Evolutionary conservation across 2,329 filamentous ascomycete species (phyloP), one percentile per base, ranked within the genome.

Genomic region (Fusarium neocosmosporiellum): DNA sequence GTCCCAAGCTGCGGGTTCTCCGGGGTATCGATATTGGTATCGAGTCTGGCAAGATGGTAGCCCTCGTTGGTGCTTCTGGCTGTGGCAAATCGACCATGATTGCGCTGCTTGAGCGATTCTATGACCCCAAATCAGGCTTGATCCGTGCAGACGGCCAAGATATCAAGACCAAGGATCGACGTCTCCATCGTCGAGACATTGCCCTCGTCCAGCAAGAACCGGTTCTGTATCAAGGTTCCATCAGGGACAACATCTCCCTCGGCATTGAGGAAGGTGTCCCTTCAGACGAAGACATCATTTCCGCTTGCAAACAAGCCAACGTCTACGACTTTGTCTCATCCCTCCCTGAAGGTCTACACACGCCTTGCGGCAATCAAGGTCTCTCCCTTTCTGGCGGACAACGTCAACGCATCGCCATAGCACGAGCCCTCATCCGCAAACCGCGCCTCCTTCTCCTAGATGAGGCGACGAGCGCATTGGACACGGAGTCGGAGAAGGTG

Each of bases 341-440:
- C 1, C 83, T 91, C 0, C 88, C 89, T 3, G 82, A 92, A 65
- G 90, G 89, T 0, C 90, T 93, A 63, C 82, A 86, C 2, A 92
- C 92, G 0, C 82, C 86, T 1, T 91, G 92, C 24, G 92, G 92
- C 2, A 88, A 91, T 73, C 88, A 89, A 57, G 92, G 92, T 0
- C 88, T 91, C 20, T 90, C 92, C 66, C 83, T 95, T 2, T 93
- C 91, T 1, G 93, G 93, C 27, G 93, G 93, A 1, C 92, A 95
- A 78, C 85, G 92, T 9, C 92, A 94, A 79, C 89, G 91, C 24
- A 88, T 94, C 36, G 91, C 92, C 10, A 94, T 95, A 69, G 93
- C 92, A 0, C 86, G 93, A 9, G 91, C 91, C 13, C 90, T 94
- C 31, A 86, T 94, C 61, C 89, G 91, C 53, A 84, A 90, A 59